phyloP scores from a whole-genome alignment of 2,329 filamentous ascomycete species.

The Nemania abortiva region DNA sequence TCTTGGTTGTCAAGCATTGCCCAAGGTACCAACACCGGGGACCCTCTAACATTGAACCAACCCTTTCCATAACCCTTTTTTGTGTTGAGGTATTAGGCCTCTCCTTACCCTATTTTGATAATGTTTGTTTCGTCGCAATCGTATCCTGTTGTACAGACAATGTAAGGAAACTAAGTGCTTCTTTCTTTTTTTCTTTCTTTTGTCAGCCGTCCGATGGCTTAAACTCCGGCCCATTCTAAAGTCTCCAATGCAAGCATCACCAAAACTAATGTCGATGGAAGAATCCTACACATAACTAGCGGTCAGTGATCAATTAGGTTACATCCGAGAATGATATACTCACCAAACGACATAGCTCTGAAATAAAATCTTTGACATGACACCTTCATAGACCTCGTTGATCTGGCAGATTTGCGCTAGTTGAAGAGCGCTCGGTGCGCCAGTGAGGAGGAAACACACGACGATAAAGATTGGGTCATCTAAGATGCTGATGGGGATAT shows the following conservation, averaged over 20 bases:
- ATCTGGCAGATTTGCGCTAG: conserved; percentile 98
- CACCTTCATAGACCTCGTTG: conserved; percentile 94
- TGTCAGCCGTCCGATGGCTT: neutral
- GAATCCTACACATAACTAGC: conserved; percentile 72
- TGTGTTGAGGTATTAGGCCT: neutral
- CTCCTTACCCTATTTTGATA: neutral
- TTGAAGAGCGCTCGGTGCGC: conserved; percentile 92
- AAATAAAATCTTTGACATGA: conserved; percentile 93
- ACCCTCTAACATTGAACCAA: conserved; percentile 1
- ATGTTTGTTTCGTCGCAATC: conserved; percentile 8
- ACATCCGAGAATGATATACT: conserved; percentile 51
- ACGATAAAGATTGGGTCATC: conserved; percentile 99
- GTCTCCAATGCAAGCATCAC: conserved; percentile 94
- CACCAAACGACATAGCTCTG: conserved; percentile 97
- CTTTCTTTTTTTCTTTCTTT: too few relatives aligned
- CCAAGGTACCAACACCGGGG: neutral
- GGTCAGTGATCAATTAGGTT: neutral
- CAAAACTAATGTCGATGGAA: conserved; percentile 89
- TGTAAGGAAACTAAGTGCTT: neutral
- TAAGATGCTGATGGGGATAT: conserved; percentile 89
- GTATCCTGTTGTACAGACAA: conserved; percentile 15
- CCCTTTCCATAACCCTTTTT: neutral
- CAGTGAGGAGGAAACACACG: conserved; percentile 95
- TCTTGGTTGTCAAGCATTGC: neutral
- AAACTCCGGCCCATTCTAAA: conserved; percentile 80